Evolutionary conservation across 1,139 yeast species (phyloP).

Genomic region (Nakaseomyces bracarensis): DNA sequence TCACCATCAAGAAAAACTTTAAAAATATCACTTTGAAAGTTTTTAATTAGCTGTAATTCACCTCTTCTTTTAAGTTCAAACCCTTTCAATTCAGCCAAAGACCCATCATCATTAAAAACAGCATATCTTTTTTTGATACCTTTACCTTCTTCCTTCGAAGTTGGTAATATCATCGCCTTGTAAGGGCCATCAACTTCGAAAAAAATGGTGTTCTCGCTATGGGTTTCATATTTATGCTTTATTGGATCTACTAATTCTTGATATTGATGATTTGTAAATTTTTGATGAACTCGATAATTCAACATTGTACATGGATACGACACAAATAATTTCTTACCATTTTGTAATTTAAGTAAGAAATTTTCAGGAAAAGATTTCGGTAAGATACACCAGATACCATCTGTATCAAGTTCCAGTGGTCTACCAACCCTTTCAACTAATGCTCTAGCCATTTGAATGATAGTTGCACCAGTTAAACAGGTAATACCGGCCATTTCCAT

Average conservation of each 20-base stretch:
- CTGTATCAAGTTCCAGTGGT: conserved; percentile 94
- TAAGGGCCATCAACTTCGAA: conserved; percentile 99
- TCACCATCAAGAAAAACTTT: conserved; percentile 82
- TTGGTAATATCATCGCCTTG: conserved; percentile 93
- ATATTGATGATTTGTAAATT: conserved; percentile 90
- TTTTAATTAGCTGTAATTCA: conserved; percentile 85
- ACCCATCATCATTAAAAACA: conserved; percentile 90
- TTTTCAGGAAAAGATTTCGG: conserved; percentile 93
- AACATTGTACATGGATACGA: conserved; percentile 97
- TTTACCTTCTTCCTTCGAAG: conserved; percentile 95
- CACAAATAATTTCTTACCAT: conserved; percentile 68
- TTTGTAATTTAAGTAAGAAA: conserved; percentile 56
- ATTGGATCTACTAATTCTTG: conserved; percentile 73
- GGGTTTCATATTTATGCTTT: conserved; percentile 60
- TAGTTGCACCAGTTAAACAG: conserved; percentile 94
- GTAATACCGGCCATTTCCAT: conserved; percentile 99
- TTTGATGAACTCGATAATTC: conserved; percentile 83
- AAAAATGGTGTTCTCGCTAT: conserved; percentile 87
- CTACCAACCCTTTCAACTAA: conserved; percentile 93
- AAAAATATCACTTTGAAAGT: conserved; percentile 91
- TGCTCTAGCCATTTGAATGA: conserved; percentile 92
- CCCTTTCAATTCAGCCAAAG: conserved; percentile 92
- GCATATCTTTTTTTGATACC: conserved; percentile 95
- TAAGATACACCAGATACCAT: conserved; percentile 98
- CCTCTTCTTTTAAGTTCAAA: conserved; percentile 96